Evolutionary conservation across 176 grass and related monocot species (phyloP), one percentile per base, ranked within the genome.

Genomic region (Carex cristatella): DNA sequence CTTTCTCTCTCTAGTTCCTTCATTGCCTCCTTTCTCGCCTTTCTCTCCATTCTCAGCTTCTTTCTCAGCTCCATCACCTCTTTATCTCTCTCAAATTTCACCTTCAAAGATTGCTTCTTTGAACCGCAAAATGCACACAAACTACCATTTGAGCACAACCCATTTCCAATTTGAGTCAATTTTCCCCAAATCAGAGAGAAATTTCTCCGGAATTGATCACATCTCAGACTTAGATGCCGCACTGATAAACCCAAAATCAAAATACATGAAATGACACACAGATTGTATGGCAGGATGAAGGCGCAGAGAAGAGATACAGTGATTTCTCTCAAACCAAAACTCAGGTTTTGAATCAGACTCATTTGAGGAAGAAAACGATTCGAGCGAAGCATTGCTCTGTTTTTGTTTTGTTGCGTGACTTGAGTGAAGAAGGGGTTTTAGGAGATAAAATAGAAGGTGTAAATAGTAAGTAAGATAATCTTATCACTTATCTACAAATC

Each of bases 1-100:
- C 91, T 87, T 58, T 97, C 94, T 81, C 91, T 89, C 85, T 97
- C 92, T 54, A 94, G 57, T 79, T 97, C 91, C 37, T 70, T 64
- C 0, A 90, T 51, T 0, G 94, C 88, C 7, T 54, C 88, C 23
- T 83, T 65, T 61, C 86, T 91, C 18, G 81, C 79, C 91, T 75
- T 83, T 69, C 86, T 91, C 79, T 97, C 91, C 54, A 55, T 86
- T 48, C 74, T 82, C 14, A 97, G 81, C 56, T 85, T 72, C 69
- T 65, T 83, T 79, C 81, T 92, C 49, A 92, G 79, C 19, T 55
- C 30, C 27, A 81, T 75, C 23, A 48, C 58, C 65, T 70, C 72
- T 42, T 87, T 88, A 7, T 97, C 88, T 10, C 27, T 15, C 23
- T 83, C 62, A 61, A 64, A 69, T 81, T 31, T 74, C 30, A n/a